phyloP scores from a whole-genome alignment of 768 basidiomycete genomes.

The Chalciporus chontae region DNA sequence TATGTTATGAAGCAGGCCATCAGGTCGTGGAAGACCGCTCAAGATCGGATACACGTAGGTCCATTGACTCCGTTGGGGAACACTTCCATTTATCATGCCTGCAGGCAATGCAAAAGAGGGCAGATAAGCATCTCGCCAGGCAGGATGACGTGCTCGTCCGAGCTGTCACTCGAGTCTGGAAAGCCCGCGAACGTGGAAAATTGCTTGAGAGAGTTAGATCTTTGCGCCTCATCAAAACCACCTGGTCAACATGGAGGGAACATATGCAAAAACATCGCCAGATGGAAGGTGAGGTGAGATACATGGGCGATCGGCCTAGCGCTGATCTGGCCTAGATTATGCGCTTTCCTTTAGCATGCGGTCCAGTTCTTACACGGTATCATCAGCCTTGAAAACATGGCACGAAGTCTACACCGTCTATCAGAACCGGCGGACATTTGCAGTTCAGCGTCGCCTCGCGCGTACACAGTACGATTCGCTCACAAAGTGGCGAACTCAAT shows the following conservation, averaged over 20 bases:
- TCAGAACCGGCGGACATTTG: constrained; percentile 45
- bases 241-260: constrained; percentile 50
- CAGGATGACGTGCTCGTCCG: constrained; percentile 57
- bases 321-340: constrained; percentile 34
- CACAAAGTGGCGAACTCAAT: constrained; percentile 51
- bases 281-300: constrained; percentile 44
- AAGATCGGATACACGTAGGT: constrained; percentile 49
- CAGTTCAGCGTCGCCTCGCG: constrained; percentile 37
- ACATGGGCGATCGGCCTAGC: neutral
- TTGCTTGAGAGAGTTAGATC: constrained; percentile 52
- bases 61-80: neutral
- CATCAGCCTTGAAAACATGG: constrained; percentile 45
- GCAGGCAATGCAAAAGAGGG: constrained; percentile 57
- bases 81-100: constrained; percentile 12
- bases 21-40: constrained; percentile 53
- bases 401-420: constrained; percentile 38
- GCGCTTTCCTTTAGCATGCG: constrained; percentile 51
- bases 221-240: constrained; percentile 41
- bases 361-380: constrained; percentile 37
- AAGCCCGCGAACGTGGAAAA: constrained; percentile 59
- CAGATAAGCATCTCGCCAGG: constrained; percentile 50
- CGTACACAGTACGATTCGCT: constrained; percentile 43
- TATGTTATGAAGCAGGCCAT: constrained; percentile 45
- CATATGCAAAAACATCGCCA: constrained; percentile 37
- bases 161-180: constrained; percentile 63